A percentile compares a stretch with the other conserved stretches of the same genome.
phyloP scores from a whole-genome alignment of 2,329 filamentous ascomycete species.

The Endothia cerciana region DNA sequence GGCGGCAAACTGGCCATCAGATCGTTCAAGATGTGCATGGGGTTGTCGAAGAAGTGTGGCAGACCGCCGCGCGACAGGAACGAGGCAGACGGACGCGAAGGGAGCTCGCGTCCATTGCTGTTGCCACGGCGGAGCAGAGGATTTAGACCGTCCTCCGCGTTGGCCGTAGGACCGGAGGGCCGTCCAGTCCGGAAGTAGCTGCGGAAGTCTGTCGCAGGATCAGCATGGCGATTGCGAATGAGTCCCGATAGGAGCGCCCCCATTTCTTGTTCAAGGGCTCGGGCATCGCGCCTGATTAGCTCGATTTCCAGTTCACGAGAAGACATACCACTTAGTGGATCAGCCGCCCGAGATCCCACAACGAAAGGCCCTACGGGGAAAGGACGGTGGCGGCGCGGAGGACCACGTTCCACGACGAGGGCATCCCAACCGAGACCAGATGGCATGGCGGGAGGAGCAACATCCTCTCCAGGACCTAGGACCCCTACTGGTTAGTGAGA shows the following conservation, averaged over 20 bases:
- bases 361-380: constrained; percentile 59
- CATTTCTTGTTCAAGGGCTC: constrained; percentile 21
- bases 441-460: constrained; percentile 48
- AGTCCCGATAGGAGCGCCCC: constrained; percentile 21
- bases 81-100: constrained; percentile 53
- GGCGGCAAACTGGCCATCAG: constrained; percentile 57
- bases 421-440: constrained; percentile 61
- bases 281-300: constrained; percentile 19
- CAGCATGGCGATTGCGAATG: constrained; percentile 29
- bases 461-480: constrained; percentile 44
- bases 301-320: constrained; percentile 25
- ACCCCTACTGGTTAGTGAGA: constrained; percentile 14
- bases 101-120: constrained; percentile 47
- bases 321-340: constrained; percentile 54
- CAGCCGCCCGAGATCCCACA: constrained; percentile 55
- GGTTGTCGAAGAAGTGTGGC: constrained; percentile 51
- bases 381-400: constrained; percentile 60
- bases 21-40: constrained; percentile 59
- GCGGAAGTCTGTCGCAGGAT: constrained; percentile 47
- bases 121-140: constrained; percentile 75
- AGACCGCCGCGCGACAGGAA: constrained; percentile 55
- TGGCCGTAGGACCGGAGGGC: constrained; percentile 56
- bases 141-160: constrained; percentile 81
- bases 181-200: constrained; percentile 55
- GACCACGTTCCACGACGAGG: constrained; percentile 53